A percentile compares a stretch with the other conserved stretches of the same genome.
Conservation (phyloP, 176 grass and related monocot genomes). For the Oryza glumipatula region DNA sequence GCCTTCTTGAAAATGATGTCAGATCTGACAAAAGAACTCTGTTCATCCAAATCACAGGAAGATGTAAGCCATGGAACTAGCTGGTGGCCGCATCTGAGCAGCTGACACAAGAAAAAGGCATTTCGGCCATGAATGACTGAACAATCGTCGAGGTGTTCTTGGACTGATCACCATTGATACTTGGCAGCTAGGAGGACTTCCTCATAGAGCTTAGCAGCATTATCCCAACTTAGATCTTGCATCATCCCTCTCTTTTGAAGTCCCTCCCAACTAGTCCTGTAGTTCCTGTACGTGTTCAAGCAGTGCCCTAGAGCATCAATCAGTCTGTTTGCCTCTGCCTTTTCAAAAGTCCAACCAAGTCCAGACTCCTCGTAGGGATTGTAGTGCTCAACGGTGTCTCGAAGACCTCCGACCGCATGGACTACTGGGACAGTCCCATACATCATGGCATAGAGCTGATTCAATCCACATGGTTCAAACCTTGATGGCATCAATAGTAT, state of each 20-base stretch:
- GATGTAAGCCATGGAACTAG: not conserved
- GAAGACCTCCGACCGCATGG: conserved; percentile 89
- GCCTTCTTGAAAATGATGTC: not conserved
- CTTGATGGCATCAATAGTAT: conserved; percentile 92
- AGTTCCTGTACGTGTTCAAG: conserved; percentile 77
- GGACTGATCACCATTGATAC: conserved; percentile 69
- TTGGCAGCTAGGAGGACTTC: conserved; percentile 78
- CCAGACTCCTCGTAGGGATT: conserved; percentile 77
- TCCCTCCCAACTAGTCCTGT: conserved; percentile 87
- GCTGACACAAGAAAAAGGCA: not conserved
- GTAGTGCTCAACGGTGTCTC: conserved; percentile 79
- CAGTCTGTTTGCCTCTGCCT: conserved; percentile 73
- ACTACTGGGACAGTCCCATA: conserved; percentile 94
- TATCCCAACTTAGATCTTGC: conserved; percentile 95
- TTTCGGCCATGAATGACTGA: not conserved
- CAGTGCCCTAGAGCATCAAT: conserved; percentile 82
- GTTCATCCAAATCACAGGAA: not conserved
- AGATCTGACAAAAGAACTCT: not conserved
- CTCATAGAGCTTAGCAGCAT: conserved; percentile 82
- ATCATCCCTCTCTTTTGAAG: conserved; percentile 84
- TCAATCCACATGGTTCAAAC: conserved; percentile 91
- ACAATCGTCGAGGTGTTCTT: conserved; percentile 1
- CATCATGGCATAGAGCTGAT: conserved; percentile 97
- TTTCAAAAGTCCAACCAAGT: conserved; percentile 87
- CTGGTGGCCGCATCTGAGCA: not conserved